These are phyloP conservation scores for Phytophthora podocarpi DNA, from an alignment of 352 stramenopile species.

Conservation along the genomic window DNA sequence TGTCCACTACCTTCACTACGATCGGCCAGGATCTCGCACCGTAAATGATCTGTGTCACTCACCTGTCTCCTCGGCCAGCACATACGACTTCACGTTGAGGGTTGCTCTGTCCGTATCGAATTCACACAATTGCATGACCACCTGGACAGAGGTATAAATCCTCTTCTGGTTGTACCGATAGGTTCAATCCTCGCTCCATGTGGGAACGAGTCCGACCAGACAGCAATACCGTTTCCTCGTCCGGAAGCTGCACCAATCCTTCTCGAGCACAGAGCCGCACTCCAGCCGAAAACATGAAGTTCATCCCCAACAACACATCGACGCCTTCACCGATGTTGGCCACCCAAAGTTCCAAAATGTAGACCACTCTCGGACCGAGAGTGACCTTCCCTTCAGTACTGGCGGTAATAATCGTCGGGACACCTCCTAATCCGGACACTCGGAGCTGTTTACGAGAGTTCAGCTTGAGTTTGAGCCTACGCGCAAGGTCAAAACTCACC, in stretches of 20 bases:
- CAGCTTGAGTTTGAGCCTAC: neutral
- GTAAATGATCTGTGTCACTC: conserved; percentile 10
- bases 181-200: too few species aligned
- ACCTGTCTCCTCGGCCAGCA: neutral
- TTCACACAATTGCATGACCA: neutral
- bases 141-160: neutral
- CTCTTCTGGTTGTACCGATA: too few species aligned
- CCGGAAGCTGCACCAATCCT: neutral
- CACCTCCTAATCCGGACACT: neutral
- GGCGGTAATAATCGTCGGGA: too few species aligned
- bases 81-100: neutral
- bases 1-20: too few species aligned
- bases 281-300: neutral
- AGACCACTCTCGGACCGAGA: too few species aligned
- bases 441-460: neutral
- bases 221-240: neutral
- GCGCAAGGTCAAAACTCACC: neutral
- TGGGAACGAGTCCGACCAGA: too few species aligned
- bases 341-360: too few species aligned
- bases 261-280: neutral
- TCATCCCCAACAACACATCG: too few species aligned
- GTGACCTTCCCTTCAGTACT: too few species aligned
- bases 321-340: too few species aligned
- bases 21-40: neutral
- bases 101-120: too few species aligned